phyloP scores from a whole-genome alignment of 2,329 filamentous ascomycete genomes.

The Aspergillus terreus region DNA sequence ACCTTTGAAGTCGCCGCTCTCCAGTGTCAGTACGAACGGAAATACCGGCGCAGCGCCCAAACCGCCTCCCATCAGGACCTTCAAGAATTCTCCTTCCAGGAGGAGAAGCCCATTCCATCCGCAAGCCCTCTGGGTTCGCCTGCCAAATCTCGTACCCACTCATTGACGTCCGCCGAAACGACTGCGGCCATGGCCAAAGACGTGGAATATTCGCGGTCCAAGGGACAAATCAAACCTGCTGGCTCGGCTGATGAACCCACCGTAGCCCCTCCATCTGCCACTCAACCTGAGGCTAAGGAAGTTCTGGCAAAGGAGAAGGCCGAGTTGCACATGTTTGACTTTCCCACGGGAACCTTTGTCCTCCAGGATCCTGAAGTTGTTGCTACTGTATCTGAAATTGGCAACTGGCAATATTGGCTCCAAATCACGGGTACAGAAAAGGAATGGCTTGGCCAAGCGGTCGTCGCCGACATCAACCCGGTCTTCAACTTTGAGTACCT shows the following conservation, averaged over 20 bases:
- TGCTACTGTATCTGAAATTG: constrained; percentile 79
- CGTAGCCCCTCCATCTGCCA: constrained; percentile 56
- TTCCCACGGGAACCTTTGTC: constrained; percentile 79
- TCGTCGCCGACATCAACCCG: constrained; percentile 89
- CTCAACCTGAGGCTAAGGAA: constrained; percentile 66
- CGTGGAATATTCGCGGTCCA: constrained; percentile 39
- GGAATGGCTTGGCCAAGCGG: constrained; percentile 81
- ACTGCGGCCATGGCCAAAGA: constrained; percentile 44
- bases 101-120: constrained; percentile 58
- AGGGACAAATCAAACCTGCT: constrained; percentile 37
- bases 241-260: constrained; percentile 48
- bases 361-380: constrained; percentile 71
- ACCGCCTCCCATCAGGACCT: constrained; percentile 79
- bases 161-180: constrained; percentile 39
- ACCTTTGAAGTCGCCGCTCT: constrained; percentile 79
- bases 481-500: constrained; percentile 98
- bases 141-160: constrained; percentile 29
- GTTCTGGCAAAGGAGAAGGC: constrained; percentile 71
- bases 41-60: constrained; percentile 76
- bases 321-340: constrained; percentile 92
- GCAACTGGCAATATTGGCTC: constrained; percentile 93
- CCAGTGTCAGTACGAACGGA: constrained; percentile 97
- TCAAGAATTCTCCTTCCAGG: constrained; percentile 72
- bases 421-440: constrained; percentile 73
- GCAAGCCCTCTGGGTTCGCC: constrained; percentile 57